Evolutionary conservation across 1,284 basidiomycete species (phyloP).

Genomic region (Trichosporon coremiiforme): DNA sequence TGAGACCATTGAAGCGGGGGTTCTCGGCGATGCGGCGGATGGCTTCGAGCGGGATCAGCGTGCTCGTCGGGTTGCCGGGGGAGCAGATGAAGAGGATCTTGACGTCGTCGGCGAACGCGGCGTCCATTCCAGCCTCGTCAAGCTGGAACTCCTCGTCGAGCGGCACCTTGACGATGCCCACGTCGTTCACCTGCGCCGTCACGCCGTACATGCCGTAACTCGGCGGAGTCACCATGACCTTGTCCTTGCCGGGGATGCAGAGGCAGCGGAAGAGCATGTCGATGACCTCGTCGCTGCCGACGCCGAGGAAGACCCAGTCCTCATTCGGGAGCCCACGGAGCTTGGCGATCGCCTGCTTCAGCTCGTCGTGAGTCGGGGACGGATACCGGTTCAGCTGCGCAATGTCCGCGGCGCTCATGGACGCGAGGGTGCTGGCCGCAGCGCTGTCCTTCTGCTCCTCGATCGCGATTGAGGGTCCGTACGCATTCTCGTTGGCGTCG

Average conservation of each 20-base stretch:
- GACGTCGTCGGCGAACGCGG: constrained; percentile 69
- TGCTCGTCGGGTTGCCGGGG: constrained; percentile 96
- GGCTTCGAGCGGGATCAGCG: constrained; percentile 72
- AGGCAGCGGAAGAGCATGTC: constrained; percentile 91
- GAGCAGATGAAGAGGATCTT: constrained; percentile 96
- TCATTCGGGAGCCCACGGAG: constrained; percentile 68
- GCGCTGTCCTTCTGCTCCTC: constrained; percentile 22
- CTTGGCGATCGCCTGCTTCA: constrained; percentile 75
- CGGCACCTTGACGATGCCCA: constrained; percentile 78
- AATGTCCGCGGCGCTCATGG: constrained; percentile 47
- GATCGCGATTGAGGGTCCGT: constrained; percentile 78
- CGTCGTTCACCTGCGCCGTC: constrained; percentile 92
- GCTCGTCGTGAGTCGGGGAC: constrained; percentile 61
- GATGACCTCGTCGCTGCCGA: constrained; percentile 96
- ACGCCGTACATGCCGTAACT: constrained; percentile 99
- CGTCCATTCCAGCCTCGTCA: constrained; percentile 77
- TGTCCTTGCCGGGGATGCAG: constrained; percentile 77
- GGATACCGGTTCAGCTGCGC: constrained; percentile 57
- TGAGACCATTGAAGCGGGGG: constrained; percentile 80
- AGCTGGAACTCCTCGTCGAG: constrained; percentile 80
- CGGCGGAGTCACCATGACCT: constrained; percentile 83
- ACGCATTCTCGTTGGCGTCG: constrained; percentile 95
- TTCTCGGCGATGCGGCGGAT: constrained; percentile 77
- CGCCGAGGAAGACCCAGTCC: constrained; percentile 87
- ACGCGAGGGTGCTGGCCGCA: constrained; percentile 42